Base-by-base conservation (phyloP, 495 filamentous ascomycete genomes). In the Poronia punctata region DNA sequence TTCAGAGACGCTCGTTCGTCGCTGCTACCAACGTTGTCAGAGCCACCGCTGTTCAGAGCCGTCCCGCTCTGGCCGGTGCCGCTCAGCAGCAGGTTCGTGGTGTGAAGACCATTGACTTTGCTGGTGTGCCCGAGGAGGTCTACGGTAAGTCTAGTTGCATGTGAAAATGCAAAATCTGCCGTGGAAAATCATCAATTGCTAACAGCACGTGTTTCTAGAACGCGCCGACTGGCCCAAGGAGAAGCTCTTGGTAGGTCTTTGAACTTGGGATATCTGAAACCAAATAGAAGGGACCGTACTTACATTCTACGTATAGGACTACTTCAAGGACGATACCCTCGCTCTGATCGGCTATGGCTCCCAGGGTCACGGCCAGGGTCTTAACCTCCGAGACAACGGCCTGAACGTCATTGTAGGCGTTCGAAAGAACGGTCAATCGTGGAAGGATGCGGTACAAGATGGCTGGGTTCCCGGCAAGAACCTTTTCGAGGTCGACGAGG, bases 241-340 rank as follows among this genome's bases (percentile, higher is more conserved):
- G 75, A 95, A 95, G 81, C 83, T 98, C 54, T 71, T 87, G 64
- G 85, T 88, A 68, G 67, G 79, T 78, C 53, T 62, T 46, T 12
- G 3, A n/a, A 31, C 18, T 25, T 17, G 16, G 11, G 24, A 35
- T 18, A 17, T 27, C 24, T 10, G 31, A 40, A 26, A 24, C 40
- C 15, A 12, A 33, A 26, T 17, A 17, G 27, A 24, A 37, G 19
- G 19, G 5, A 18, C 36, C 40, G 14, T 8, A 30, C 53, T 59
- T 29, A 59, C 30, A 31, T 14, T 40, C 16, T 17, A 6, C n/a
- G n/a, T 10, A 32, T 50, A 95, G 83, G 86, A 95, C 33, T 98
- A 86, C 80, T 97, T 98, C 84, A 97, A 97, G 81, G 81, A 97
- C 71, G 92, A 98, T 62, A 97, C 89, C 59, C 86, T 98, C 57